A percentile compares a stretch with the other conserved stretches of the same genome.
Conservation (phyloP, 495 filamentous ascomycete genomes). For the Aeminium ludgeri region DNA sequence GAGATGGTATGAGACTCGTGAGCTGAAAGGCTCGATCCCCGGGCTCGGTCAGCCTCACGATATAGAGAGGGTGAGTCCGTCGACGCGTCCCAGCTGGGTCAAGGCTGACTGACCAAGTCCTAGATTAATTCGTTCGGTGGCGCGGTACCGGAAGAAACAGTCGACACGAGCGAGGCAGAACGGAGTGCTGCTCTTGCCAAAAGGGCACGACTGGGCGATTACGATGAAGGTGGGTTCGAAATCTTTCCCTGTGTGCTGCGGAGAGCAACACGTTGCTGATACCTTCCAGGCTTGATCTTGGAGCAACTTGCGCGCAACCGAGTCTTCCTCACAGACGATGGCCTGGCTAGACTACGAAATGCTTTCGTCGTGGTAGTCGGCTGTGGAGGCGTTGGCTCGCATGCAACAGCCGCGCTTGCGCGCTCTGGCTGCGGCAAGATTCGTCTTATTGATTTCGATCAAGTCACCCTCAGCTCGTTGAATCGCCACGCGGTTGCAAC, state of each 20-base stretch:
- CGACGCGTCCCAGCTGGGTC: neutral
- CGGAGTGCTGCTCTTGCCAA: slow-evolving; percentile 57
- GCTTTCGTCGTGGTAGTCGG: slow-evolving; percentile 82
- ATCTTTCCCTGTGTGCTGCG: neutral
- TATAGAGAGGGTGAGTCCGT: slow-evolving; percentile 17
- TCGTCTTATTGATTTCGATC: slow-evolving; percentile 92
- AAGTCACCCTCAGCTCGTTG: slow-evolving; percentile 81
- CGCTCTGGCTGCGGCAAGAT: slow-evolving; percentile 76
- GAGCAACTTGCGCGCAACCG: slow-evolving; percentile 93
- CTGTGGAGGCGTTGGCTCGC: slow-evolving; percentile 87
- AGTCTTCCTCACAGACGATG: slow-evolving; percentile 72
- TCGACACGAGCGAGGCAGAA: slow-evolving; percentile 54
- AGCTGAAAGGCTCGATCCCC: slow-evolving; percentile 28
- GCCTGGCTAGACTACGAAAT: slow-evolving; percentile 58
- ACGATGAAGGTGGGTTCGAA: slow-evolving; percentile 53
- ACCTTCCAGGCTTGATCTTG: slow-evolving; percentile 57
- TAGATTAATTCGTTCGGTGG: slow-evolving; percentile 62
- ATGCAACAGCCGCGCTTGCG: slow-evolving; percentile 69
- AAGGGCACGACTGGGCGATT: slow-evolving; percentile 72
- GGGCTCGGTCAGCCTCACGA: slow-evolving; percentile 21
- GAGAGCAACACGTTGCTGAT: no score
- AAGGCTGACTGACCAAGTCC: neutral
- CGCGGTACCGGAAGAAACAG: slow-evolving; percentile 34
- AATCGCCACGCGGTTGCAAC: slow-evolving; percentile 93
- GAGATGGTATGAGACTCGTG: slow-evolving; percentile 19